Conservation (phyloP, 2,329 filamentous ascomycete species). For the Epichloe festucae region DNA sequence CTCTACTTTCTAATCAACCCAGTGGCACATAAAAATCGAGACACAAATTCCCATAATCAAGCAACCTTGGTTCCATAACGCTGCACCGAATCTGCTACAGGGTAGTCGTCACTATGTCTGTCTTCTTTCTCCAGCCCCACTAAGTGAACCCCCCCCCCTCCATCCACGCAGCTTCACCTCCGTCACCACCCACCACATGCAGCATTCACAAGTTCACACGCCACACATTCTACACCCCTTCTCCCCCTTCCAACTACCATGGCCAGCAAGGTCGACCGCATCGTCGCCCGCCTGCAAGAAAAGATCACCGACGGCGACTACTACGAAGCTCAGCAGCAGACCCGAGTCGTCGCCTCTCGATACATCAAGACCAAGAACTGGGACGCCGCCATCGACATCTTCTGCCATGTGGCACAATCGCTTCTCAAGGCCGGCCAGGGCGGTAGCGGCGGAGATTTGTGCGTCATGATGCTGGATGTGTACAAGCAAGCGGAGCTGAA, state of each 20-base stretch:
- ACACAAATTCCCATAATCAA: no score
- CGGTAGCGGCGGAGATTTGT: conserved; percentile 82
- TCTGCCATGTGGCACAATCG: conserved; percentile 71
- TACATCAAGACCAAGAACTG: conserved; percentile 85
- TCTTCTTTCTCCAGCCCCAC: no score
- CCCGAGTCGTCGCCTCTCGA: conserved; percentile 84
- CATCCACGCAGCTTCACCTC: no score
- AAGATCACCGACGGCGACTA: conserved; percentile 85
- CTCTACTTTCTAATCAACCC: no score
- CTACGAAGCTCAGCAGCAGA: conserved; percentile 98
- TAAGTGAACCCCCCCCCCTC: no score
- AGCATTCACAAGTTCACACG: no score
- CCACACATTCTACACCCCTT: no score
- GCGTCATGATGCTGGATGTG: conserved; percentile 76
- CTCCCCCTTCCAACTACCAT: conserved; percentile 11
- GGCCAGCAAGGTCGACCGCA: conserved; percentile 31
- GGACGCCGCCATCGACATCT: conserved; percentile 71
- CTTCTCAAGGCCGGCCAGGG: conserved; percentile 87
- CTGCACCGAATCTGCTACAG: no score
- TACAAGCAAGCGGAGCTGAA: conserved; percentile 77
- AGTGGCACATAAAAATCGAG: no score
- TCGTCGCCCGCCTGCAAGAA: conserved; percentile 58
- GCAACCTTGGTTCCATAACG: no score
- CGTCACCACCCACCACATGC: no score
- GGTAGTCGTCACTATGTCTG: no score